Conservation (phyloP, 306 rosid genomes). For the Ziziphus jujuba region DNA sequence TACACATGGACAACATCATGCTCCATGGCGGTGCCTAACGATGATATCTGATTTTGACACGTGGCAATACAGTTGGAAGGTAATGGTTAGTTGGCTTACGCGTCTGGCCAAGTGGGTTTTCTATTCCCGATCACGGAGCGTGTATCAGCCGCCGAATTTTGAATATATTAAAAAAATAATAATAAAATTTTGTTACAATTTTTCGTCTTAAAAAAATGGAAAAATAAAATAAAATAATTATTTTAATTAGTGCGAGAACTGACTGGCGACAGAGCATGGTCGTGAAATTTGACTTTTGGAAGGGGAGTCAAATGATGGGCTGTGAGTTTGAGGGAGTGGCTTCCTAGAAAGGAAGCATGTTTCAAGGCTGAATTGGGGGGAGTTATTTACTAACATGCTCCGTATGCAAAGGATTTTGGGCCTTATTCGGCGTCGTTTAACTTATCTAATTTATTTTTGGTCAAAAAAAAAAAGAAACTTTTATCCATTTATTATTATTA, state of each 20-base stretch:
- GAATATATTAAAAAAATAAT: no score
- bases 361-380: conserved; percentile 36
- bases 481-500: neutral
- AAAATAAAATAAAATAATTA: neutral
- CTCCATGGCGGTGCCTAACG: conserved; percentile 32
- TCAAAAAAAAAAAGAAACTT: no score
- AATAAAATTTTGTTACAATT: no score
- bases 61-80: conserved; percentile 6
- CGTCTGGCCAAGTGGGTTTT: conserved; percentile 5
- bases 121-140: neutral
- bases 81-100: conserved; percentile 38
- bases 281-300: conserved; percentile 37
- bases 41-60: conserved; percentile 14
- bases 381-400: conserved; percentile 1
- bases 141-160: conserved; percentile 9
- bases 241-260: neutral
- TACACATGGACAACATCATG: conserved; percentile 29
- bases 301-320: conserved; percentile 29
- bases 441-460: neutral
- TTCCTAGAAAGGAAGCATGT: conserved; percentile 39
- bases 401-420: neutral
- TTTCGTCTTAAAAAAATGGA: neutral
- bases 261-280: neutral
- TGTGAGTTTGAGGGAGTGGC: conserved; percentile 13
- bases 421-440: no score